These are phyloP conservation scores for Capsicum baccatum DNA, from an alignment of 257 asterid genomes.

Conservation along the genomic window DNA sequence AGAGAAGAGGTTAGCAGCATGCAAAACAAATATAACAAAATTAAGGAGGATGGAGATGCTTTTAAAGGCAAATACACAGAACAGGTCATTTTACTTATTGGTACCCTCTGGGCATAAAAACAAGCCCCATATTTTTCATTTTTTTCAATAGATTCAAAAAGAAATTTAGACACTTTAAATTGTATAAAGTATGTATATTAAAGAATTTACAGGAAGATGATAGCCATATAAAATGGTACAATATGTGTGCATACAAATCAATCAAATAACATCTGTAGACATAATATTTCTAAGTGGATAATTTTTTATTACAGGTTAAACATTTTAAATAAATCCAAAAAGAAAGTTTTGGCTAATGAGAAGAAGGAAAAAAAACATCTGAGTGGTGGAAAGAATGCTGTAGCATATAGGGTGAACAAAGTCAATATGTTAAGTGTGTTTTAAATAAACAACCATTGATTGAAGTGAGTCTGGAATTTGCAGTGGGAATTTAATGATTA, in stretches of 20 bases:
- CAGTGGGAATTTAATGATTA: too few relatives aligned
- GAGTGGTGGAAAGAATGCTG: neutral
- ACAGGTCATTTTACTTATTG: neutral
- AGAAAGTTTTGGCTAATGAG: neutral
- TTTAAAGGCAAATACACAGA: conserved; percentile 8
- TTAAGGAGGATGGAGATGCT: neutral
- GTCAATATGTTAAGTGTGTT: neutral
- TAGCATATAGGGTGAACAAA: neutral
- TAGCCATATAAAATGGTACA: neutral
- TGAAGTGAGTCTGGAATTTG: neutral
- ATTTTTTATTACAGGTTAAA: neutral
- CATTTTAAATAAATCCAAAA: neutral
- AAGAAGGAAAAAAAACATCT: neutral
- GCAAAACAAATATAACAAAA: neutral
- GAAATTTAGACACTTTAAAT: neutral
- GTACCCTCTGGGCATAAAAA: neutral
- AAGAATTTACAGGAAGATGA: neutral
- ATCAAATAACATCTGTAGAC: neutral
- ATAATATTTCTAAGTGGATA: neutral
- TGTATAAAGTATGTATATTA: neutral
- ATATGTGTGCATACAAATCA: neutral
- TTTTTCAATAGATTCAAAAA: neutral
- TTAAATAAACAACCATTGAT: neutral
- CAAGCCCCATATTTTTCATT: neutral
- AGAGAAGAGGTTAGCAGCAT: conserved; percentile 10